Evolutionary conservation across 768 basidiomycete species (phyloP).

Genomic region (Cantharellus cinnabarinus): DNA sequence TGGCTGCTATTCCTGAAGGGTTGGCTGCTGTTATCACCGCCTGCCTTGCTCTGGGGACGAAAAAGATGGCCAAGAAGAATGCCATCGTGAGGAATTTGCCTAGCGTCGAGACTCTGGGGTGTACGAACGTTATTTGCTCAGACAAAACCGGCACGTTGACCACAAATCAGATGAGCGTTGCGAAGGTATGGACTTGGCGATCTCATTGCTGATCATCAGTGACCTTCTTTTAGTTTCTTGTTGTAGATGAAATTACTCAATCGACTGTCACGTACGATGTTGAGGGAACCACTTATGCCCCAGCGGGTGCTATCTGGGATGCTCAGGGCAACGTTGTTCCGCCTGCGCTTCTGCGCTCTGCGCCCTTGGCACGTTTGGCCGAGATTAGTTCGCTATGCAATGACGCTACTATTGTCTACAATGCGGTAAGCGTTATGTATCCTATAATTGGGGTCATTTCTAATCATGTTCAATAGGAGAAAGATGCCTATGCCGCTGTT

Average conservation of each 20-base stretch:
- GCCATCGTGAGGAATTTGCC: constrained; percentile 94
- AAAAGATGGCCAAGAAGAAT: constrained; percentile 98
- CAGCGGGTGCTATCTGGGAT: constrained; percentile 50
- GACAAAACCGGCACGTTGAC: constrained; percentile 88
- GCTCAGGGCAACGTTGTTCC: constrained; percentile 39
- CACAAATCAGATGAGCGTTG: constrained; percentile 95
- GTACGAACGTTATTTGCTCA: constrained; percentile 96
- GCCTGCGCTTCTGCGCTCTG: constrained; percentile 31
- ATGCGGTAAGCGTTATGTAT: constrained; percentile 29
- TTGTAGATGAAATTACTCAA: constrained; percentile 35
- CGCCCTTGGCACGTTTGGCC: constrained; percentile 62
- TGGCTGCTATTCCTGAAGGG: constrained; percentile 96
- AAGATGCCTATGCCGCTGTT: constrained; percentile 54
- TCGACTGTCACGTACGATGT: constrained; percentile 51
- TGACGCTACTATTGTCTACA: constrained; percentile 77
- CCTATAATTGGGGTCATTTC: background rate
- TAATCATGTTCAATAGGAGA: constrained; percentile 35
- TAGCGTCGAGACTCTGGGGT: constrained; percentile 90
- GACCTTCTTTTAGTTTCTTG: background rate
- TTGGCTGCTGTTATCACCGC: constrained; percentile 97
- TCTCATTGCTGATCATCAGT: background rate
- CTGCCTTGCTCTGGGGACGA: constrained; percentile 87
- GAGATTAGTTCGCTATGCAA: constrained; percentile 91
- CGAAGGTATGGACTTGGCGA: constrained; percentile 16
- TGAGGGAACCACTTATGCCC: constrained; percentile 85